Evolutionary conservation across 1,284 basidiomycete genomes (phyloP), one percentile per base, ranked within the genome.

Genomic region (Caloboletus firmus): DNA sequence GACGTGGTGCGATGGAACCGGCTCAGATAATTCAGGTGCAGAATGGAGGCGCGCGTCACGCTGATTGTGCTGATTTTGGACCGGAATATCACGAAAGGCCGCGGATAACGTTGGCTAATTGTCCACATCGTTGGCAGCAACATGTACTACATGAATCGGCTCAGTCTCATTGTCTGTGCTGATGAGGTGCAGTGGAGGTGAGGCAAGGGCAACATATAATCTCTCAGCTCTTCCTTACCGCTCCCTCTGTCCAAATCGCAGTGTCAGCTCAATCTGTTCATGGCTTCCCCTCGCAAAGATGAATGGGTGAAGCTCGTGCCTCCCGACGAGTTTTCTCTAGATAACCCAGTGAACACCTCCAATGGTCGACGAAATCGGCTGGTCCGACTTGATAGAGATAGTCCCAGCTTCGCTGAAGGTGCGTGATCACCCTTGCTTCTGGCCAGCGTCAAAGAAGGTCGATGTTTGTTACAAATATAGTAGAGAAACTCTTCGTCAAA

Each of bases 401-500:
- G 39, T 31, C 18, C 59, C 20, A 40, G 37, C 4, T 72, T 72
- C 35, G 39, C 53, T 37, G 51, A 72, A 59, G 57, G 67, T 69
- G 30, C 17, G 62, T 56, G 43, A 36, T 43, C 10, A 48, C 41
- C 5, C 5, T 62, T 59, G 6, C 55, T 18, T 35, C 20, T 20
- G 17, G 31, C 30, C 20, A 35, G 24, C 2, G 35, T 36, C n/a
- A 24, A 31, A 39, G 43, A 46, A 11, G 13, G 24, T 34, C n/a
- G 31, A 55, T 26, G 30, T 37, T 17, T 18, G 37, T 37, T 54
- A 37, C 39, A 28, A 47, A 50, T 52, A 51, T 42, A 85, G 84
- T 84, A 8, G 74, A 76, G 57, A 72, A 70, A 26, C 68, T 78
- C 42, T 85, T 85, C 58, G 59, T 69, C 47, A 76, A 75, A 56